Conservation (phyloP, 2,329 filamentous ascomycete species). For the Aspergillus pseudotamarii region DNA sequence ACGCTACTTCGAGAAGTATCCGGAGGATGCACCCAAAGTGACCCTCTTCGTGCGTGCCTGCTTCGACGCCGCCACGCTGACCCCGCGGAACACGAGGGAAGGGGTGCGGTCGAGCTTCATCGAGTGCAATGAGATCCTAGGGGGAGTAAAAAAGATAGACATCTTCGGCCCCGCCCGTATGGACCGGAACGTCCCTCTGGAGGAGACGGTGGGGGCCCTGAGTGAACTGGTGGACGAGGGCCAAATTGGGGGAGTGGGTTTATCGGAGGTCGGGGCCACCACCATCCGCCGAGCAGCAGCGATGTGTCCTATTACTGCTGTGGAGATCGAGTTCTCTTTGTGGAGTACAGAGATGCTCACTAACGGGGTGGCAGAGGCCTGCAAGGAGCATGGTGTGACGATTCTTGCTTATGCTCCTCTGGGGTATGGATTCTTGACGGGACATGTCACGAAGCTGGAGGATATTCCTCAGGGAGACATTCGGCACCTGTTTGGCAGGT, state of each 20-base stretch:
- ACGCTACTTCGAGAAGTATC: not conserved
- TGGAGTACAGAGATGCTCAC: not conserved
- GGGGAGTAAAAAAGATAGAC: not conserved
- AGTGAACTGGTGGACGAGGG: not conserved
- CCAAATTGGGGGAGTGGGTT: not conserved
- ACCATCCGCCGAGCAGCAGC: not conserved
- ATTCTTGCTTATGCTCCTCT: too few relatives aligned
- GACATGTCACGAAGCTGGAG: too few relatives aligned
- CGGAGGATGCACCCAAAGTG: not conserved
- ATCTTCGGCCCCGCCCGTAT: slow-evolving; percentile 1
- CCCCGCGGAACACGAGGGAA: not conserved
- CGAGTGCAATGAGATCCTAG: not conserved
- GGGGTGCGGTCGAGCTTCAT: not conserved
- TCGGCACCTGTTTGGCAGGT: too few relatives aligned
- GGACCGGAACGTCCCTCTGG: not conserved
- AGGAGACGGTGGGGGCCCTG: not conserved
- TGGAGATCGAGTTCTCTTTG: not conserved
- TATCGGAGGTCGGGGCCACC: not conserved
- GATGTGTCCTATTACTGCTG: not conserved
- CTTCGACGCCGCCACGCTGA: not conserved
- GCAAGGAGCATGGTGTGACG: not conserved
- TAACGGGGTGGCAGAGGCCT: not conserved
- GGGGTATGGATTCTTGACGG: too few relatives aligned
- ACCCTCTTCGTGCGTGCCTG: not conserved
- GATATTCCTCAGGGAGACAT: too few relatives aligned